Base-by-base conservation (phyloP, 495 filamentous ascomycete species). In the Penicillium cosmopolitanum region DNA sequence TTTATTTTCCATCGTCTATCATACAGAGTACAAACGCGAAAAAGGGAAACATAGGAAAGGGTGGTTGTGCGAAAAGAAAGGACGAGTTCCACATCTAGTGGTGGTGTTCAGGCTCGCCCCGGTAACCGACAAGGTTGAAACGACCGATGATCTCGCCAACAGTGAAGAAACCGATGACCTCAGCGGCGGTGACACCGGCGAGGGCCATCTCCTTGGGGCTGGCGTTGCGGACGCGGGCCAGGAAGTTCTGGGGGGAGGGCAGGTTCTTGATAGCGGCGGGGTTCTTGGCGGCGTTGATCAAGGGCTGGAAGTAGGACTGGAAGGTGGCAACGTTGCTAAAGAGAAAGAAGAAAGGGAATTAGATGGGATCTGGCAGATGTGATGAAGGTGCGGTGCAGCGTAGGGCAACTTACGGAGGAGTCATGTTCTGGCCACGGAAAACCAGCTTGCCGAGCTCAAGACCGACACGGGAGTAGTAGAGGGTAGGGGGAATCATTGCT, bases 101-200 rank as follows among this genome's bases (percentile, higher is more conserved):
- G 66, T 86, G 85, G 64, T 78, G 77, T 44, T 74, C 80, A 66
- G 72, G 63, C 63, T 89, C 84, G 66, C 91, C 91, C 73, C 85
- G 82, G 82, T 98, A 99, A 61, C 95, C 95, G 67, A 99, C 80
- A 61, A 99, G 72, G 87, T 98, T 97, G 77, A 92, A 81, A 57
- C 93, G 82, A 57, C 95, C 95, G 64, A 98, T 89, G 77, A 99
- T 98, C 84, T 97, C 92, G 57, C 95, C 95, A 21, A 99, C 85
- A 16, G 92, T 93, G 84, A 98, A 99, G 84, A 99, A 98, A 54
- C 95, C 95, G 57, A 99, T 75, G 51, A 91, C 83, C 80, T 99
- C 95, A 38, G 93, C 94, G 40, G 77, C 69, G 58, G 96, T 74
- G 53, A 99, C 89, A 69, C 89, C 90, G 53, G 78, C 86, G 21